Conservation (phyloP, 2,329 filamentous ascomycete species). For the Lojkania enalia region DNA sequence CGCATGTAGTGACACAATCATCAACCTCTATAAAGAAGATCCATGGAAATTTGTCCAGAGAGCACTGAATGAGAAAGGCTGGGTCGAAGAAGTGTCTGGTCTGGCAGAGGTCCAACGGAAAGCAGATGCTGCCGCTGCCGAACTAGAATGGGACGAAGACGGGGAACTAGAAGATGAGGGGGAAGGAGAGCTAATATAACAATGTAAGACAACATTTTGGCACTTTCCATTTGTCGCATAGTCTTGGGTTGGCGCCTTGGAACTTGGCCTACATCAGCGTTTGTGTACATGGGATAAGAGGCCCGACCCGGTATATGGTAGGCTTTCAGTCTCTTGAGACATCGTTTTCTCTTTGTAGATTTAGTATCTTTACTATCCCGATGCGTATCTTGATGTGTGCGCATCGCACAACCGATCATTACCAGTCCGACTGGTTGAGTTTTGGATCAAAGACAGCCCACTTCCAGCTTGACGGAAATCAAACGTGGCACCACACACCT, state of each 20-base stretch:
- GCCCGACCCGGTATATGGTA: not conserved
- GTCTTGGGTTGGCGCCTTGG: too few relatives aligned
- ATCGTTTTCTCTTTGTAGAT: too few relatives aligned
- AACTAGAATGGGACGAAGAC: conserved; percentile 63
- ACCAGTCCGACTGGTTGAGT: too few relatives aligned
- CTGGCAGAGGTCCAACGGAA: conserved; percentile 66
- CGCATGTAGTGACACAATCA: conserved; percentile 72
- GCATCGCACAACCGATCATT: too few relatives aligned
- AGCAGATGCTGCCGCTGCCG: conserved; percentile 51
- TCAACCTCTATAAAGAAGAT: conserved; percentile 67
- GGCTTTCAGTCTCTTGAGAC: too few relatives aligned
- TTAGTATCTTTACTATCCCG: too few relatives aligned
- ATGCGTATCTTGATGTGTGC: too few relatives aligned
- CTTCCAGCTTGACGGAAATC: too few relatives aligned
- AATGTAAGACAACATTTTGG: not conserved
- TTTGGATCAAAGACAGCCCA: too few relatives aligned
- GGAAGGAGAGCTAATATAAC: conserved; percentile 58
- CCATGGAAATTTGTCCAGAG: conserved; percentile 78
- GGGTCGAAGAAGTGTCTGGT: conserved; percentile 75
- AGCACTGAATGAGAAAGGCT: conserved; percentile 74
- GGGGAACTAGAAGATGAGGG: conserved; percentile 55
- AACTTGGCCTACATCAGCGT: not conserved
- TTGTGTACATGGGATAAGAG: not conserved
- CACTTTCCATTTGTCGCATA: too few relatives aligned
- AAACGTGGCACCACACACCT: too few relatives aligned